phyloP scores from a whole-genome alignment of 768 basidiomycete species.

The Coprinellus aureogranulatus region DNA sequence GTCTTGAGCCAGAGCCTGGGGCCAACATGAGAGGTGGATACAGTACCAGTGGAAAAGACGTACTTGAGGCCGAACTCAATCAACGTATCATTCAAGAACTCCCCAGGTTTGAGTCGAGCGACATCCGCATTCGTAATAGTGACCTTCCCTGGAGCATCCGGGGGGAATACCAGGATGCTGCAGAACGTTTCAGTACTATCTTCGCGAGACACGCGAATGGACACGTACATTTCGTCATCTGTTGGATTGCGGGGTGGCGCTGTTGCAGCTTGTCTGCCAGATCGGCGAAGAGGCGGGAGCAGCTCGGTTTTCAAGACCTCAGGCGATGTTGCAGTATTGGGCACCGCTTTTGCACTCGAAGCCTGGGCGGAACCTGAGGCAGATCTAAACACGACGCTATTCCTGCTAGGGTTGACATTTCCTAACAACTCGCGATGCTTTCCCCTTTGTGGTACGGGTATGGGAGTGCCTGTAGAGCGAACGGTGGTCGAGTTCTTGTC shows the following conservation, averaged over 20 bases:
- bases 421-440: not conserved
- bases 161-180: conserved; percentile 79
- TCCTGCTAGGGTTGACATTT: not conserved
- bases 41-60: conserved; percentile 22
- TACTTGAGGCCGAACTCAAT: conserved; percentile 96
- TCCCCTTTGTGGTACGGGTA: no score
- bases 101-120: conserved; percentile 67
- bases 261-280: conserved; percentile 15
- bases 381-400: not conserved
- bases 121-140: conserved; percentile 81
- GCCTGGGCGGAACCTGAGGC: not conserved
- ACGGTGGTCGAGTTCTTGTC: no score
- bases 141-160: conserved; percentile 66
- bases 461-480: no score
- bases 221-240: conserved; percentile 57
- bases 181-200: not conserved
- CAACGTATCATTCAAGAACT: conserved; percentile 93
- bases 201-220: not conserved
- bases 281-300: conserved; percentile 38
- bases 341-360: not conserved
- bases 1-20: conserved; percentile 67
- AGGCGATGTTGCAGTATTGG: not conserved
- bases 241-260: conserved; percentile 35
- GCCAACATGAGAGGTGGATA: not conserved
- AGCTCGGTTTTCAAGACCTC: conserved; percentile 2